Evolutionary conservation across 306 rosid species (phyloP).

Genomic region (Morella rubra): DNA sequence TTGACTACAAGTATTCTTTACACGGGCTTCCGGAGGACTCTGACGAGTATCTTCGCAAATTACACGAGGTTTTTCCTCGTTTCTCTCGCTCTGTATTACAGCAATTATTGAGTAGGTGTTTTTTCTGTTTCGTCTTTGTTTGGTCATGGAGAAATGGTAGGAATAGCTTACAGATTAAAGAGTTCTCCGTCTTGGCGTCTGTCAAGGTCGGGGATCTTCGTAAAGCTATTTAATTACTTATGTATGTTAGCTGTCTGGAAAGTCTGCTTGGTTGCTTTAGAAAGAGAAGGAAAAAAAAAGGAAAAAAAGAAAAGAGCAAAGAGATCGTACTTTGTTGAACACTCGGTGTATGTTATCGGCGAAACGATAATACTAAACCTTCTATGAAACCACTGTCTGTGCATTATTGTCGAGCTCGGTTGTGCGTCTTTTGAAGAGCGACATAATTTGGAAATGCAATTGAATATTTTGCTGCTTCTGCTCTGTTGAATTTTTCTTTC

Average conservation of each 20-base stretch:
- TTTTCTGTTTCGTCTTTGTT: neutral
- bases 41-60: constrained; percentile 51
- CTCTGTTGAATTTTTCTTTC: neutral
- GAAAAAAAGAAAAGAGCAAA: no score
- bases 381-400: no score
- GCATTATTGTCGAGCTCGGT: no score
- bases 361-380: no score
- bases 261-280: no score
- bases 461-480: no score
- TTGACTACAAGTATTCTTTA: constrained; percentile 69
- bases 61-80: constrained; percentile 51
- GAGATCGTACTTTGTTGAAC: no score
- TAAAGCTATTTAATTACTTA: no score
- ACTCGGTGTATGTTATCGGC: no score
- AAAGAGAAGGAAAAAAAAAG: no score
- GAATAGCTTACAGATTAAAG: neutral
- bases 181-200: neutral
- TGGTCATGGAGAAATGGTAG: constrained; percentile 12
- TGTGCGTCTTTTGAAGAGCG: neutral
- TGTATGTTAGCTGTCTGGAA: no score
- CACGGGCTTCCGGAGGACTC: constrained; percentile 46
- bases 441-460: neutral
- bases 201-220: no score
- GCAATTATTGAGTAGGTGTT: neutral
- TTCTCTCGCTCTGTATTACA: neutral